Conservation (phyloP, 1,284 basidiomycete species). For the Ceratobasidium sp. region DNA sequence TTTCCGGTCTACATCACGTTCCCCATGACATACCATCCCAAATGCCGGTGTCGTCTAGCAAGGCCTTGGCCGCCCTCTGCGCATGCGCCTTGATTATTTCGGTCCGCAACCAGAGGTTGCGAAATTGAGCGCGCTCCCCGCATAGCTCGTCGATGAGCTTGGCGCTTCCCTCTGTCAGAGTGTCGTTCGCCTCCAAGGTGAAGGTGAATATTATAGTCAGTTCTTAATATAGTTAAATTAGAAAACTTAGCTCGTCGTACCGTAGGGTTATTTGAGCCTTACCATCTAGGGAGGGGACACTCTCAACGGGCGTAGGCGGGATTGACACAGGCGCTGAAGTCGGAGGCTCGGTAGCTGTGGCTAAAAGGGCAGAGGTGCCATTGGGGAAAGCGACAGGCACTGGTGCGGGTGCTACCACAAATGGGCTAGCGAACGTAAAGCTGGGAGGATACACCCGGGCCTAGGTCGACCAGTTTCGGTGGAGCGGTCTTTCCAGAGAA, state of each 20-base stretch:
- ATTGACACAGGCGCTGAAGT: constrained; percentile 53
- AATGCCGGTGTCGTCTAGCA: constrained; percentile 47
- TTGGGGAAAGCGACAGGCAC: constrained; percentile 45
- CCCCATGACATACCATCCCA: neutral
- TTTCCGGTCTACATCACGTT: constrained; percentile 3
- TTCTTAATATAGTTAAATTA: neutral
- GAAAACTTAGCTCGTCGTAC: constrained; percentile 23
- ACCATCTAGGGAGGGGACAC: constrained; percentile 5
- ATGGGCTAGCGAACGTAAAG: constrained; percentile 55
- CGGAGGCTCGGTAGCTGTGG: constrained; percentile 54
- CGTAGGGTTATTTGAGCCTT: constrained; percentile 8
- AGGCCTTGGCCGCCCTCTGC: constrained; percentile 67
- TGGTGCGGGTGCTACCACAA: constrained; percentile 54
- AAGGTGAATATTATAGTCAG: neutral
- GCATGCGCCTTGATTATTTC: constrained; percentile 81
- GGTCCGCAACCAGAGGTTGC: constrained; percentile 84
- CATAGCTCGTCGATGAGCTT: constrained; percentile 74
- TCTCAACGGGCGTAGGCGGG: constrained; percentile 49
- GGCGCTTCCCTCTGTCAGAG: constrained; percentile 70
- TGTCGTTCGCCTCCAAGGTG: constrained; percentile 46
- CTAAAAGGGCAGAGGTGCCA: constrained; percentile 52
- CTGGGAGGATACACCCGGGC: constrained; percentile 59
- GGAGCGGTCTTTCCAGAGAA: constrained; percentile 84
- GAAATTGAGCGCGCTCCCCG: constrained; percentile 81
- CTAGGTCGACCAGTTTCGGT: constrained; percentile 72